phyloP scores from a whole-genome alignment of 768 basidiomycete species.

The Auriculariales sp. region DNA sequence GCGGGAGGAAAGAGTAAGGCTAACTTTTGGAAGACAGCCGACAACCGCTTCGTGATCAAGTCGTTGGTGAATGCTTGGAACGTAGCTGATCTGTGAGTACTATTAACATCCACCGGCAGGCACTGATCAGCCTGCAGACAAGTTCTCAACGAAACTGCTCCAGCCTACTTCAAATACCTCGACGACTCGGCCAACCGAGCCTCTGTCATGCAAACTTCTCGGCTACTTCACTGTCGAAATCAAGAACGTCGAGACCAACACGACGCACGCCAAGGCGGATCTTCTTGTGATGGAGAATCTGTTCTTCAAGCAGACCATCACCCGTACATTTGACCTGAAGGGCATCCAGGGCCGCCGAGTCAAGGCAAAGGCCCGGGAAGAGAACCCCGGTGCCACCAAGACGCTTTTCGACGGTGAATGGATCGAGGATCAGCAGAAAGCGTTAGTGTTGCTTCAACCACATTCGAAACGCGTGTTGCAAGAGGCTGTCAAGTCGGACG shows the following conservation, averaged over 20 bases:
- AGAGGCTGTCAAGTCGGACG: constrained; percentile 55
- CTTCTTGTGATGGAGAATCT: constrained; percentile 78
- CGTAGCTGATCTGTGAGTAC: constrained; percentile 62
- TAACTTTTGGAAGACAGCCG: constrained; percentile 70
- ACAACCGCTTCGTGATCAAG: constrained; percentile 73
- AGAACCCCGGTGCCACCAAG: constrained; percentile 22
- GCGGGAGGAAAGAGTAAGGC: constrained; percentile 70
- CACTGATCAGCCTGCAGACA: constrained; percentile 29
- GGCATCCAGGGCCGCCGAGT: constrained; percentile 69
- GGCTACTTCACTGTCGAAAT: constrained; percentile 74
- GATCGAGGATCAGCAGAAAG: constrained; percentile 69
- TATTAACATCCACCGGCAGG: neutral
- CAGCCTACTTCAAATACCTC: constrained; percentile 69
- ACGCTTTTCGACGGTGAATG: constrained; percentile 75
- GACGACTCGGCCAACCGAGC: constrained; percentile 50
- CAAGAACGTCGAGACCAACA: constrained; percentile 53
- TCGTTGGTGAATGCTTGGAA: constrained; percentile 79
- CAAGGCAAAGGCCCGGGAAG: constrained; percentile 27
- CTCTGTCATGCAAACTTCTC: constrained; percentile 57
- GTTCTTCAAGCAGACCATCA: constrained; percentile 54
- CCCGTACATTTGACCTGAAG: constrained; percentile 68
- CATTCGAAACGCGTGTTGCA: constrained; percentile 59
- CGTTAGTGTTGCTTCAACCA: constrained; percentile 50
- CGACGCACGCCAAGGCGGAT: constrained; percentile 52
- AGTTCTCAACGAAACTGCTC: constrained; percentile 61